Conservation (phyloP, 768 basidiomycete species). For the Russula olivacea region DNA sequence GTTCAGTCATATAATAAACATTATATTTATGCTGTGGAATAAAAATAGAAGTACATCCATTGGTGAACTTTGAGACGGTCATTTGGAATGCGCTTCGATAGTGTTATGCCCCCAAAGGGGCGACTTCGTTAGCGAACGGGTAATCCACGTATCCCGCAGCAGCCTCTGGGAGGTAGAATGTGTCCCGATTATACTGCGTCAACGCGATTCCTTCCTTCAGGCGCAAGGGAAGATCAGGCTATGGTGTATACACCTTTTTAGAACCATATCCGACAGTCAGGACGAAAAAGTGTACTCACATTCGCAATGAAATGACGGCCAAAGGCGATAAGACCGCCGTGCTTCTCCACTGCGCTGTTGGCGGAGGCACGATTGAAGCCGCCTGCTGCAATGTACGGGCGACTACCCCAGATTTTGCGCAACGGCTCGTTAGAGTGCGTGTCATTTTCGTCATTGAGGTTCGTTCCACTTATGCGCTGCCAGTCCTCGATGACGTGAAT, state of each 20-base stretch:
- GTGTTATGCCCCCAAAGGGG: neutral
- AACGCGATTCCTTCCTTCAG: constrained; percentile 3
- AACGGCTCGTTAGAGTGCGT: neutral
- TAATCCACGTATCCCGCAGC: constrained; percentile 18
- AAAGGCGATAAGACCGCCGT: constrained; percentile 14
- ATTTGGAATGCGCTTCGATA: neutral
- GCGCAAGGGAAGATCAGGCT: constrained; percentile 23
- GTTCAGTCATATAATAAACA: no score
- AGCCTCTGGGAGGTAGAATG: constrained; percentile 9
- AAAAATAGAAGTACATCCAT: no score
- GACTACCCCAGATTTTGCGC: constrained; percentile 1
- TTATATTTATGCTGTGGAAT: no score
- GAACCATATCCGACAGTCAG: neutral
- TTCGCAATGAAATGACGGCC: constrained; percentile 17
- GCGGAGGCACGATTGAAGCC: constrained; percentile 11
- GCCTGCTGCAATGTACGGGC: constrained; percentile 8
- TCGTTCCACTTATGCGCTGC: no score
- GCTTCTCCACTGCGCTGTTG: neutral
- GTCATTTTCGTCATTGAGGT: no score
- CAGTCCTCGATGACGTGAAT: constrained; percentile 7
- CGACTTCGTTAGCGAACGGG: constrained; percentile 4
- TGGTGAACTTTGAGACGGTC: no score
- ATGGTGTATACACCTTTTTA: neutral
- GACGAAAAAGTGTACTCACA: neutral
- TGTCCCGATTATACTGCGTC: constrained; percentile 6